A percentile compares a stretch with the other conserved stretches of the same genome.
phyloP scores from a whole-genome alignment of 2,329 filamentous ascomycete genomes.

The Chaetomiaceae sp. region DNA sequence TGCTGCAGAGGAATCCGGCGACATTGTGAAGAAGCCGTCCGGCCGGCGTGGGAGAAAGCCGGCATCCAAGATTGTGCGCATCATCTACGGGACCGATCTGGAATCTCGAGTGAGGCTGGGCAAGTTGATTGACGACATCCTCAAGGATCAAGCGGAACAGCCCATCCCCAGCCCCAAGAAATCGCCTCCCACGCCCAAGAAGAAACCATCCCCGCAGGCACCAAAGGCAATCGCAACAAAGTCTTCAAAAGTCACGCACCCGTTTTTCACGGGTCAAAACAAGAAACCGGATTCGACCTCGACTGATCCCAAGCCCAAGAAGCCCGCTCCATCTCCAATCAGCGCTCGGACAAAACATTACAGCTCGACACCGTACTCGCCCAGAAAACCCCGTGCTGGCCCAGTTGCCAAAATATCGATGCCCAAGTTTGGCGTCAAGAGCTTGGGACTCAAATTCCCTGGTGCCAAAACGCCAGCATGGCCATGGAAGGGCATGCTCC shows the following conservation, averaged over 20 bases:
- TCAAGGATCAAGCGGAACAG: conserved; percentile 34
- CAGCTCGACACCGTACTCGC: conserved; percentile 50
- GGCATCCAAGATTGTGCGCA: conserved; percentile 43
- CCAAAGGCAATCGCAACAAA: conserved; percentile 26
- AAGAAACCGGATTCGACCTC: conserved; percentile 24
- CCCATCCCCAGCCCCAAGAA: conserved; percentile 25
- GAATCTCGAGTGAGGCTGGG: conserved; percentile 47
- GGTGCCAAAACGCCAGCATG: conserved; percentile 65
- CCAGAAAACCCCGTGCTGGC: conserved; percentile 36
- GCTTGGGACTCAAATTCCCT: conserved; percentile 52
- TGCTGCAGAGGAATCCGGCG: conserved; percentile 14
- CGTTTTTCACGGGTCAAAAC: conserved; percentile 38
- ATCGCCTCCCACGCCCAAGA: not conserved
- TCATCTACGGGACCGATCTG: conserved; percentile 55
- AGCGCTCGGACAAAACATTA: conserved; percentile 38
- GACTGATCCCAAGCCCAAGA: conserved; percentile 16
- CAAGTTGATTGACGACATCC: conserved; percentile 57
- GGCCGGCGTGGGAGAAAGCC: conserved; percentile 34
- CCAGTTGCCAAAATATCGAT: conserved; percentile 28
- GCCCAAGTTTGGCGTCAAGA: conserved; percentile 42
- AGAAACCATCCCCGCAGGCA: conserved; percentile 20
- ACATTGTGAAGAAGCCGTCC: conserved; percentile 16
- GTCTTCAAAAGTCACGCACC: conserved; percentile 35
- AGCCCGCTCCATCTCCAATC: conserved; percentile 16
- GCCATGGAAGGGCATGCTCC: conserved; percentile 61